Evolutionary conservation across 1,139 yeast genomes (phyloP), one percentile per base, ranked within the genome.

Genomic region (Lipomyces yarrowii): DNA sequence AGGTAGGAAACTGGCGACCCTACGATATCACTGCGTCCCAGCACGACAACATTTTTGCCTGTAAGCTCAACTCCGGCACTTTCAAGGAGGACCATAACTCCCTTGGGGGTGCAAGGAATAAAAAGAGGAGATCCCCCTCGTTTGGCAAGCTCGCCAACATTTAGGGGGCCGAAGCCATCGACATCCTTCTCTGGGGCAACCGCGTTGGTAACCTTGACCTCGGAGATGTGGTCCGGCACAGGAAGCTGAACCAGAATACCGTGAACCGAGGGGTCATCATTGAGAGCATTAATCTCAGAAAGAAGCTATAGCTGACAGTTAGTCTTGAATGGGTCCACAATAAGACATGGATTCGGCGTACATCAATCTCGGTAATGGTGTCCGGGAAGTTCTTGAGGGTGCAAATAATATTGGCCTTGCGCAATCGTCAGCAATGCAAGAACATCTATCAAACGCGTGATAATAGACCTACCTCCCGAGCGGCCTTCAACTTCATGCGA

Each of bases 81-180:
- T 69, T 86, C 80, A 73, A 94, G 83, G 73, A 94, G 83, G 73
- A 87, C 89, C 82, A 94, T 87, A 75, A 93, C 88, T 57, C 99
- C 99, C 81, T 91, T 87, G 64, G 99, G 99, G 56, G 99, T 94
- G 80, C 99, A 94, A 48, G 99, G 99, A 73, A 90, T 82, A 78
- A 91, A 94, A 69, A 80, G 77, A 30, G 99, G 99, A 52, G 84
- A 78, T 62, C 99, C 99, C 65, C 91, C 90, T 73, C 89, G 89
- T 80, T 93, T 93, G 74, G 93, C 87, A 72, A 94, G 84, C 79
- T 94, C 98, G 64, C 98, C 98, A 63, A 91, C 89, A 78, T 94
- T 96, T 77, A 79, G 84, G 59, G 96, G 89, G 62, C 96, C 96
- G 75, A 94, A 94, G 0, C 99, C 99, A 76, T 94, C 99, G 60